phyloP scores from a whole-genome alignment of 2,329 filamentous ascomycete genomes.

The Fusarium metavorans region DNA sequence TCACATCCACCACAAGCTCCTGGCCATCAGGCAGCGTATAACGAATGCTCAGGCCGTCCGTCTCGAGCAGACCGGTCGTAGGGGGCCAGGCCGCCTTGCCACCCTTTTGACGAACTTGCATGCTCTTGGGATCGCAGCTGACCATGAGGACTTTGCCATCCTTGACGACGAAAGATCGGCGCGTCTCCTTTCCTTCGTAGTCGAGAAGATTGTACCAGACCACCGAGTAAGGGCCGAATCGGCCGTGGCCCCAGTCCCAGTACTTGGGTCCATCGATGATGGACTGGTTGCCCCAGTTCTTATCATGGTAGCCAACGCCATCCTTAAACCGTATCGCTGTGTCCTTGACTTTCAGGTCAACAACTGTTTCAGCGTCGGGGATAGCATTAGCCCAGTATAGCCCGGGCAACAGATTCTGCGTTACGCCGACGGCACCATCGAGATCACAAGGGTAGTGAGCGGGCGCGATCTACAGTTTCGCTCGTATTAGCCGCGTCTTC shows the following conservation, averaged over 20 bases:
- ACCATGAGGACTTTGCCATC: not conserved
- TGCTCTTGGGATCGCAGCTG: not conserved
- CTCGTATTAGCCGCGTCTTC: not conserved
- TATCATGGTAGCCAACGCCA: not conserved
- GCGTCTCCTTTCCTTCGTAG: not conserved
- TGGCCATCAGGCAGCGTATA: not conserved
- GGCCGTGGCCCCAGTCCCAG: not conserved
- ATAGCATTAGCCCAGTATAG: not conserved
- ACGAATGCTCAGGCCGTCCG: not conserved
- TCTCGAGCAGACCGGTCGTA: not conserved
- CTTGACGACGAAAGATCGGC: not conserved
- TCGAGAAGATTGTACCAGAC: not conserved
- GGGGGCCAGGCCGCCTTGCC: not conserved
- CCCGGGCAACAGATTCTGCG: not conserved
- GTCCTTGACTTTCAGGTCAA: not conserved
- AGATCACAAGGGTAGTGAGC: not conserved
- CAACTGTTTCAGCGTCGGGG: not conserved
- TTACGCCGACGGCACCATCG: not conserved
- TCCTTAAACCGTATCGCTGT: not conserved
- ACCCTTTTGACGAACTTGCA: not conserved
- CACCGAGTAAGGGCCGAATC: not conserved
- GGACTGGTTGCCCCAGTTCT: not conserved
- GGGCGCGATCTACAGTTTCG: not conserved
- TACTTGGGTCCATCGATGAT: not conserved
- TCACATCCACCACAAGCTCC: not conserved